Evolutionary conservation across 2,329 filamentous ascomycete species (phyloP).

Genomic region (Periconia sp.): DNA sequence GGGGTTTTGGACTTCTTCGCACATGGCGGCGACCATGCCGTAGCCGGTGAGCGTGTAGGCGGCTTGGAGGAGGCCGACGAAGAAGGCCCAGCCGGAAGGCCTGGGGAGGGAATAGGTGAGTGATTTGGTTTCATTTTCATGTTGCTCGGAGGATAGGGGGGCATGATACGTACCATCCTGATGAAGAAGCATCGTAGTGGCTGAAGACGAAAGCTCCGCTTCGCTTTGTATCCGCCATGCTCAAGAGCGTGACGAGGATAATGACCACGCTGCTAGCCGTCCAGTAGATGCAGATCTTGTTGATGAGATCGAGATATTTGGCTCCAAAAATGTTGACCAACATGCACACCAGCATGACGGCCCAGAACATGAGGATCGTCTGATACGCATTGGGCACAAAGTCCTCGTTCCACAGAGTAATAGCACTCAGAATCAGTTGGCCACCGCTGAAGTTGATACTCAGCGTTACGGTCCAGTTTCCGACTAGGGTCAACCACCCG

Average conservation of each 20-base stretch:
- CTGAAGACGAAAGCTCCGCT: constrained; percentile 66
- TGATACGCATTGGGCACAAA: constrained; percentile 70
- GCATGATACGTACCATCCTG: constrained; percentile 57
- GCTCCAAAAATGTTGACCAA: constrained; percentile 66
- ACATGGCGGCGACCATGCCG: constrained; percentile 72
- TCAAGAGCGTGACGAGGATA: constrained; percentile 66
- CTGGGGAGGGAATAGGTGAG: constrained; percentile 26
- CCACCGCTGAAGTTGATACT: constrained; percentile 73
- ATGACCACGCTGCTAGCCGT: constrained; percentile 67
- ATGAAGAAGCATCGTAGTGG: constrained; percentile 66
- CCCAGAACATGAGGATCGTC: constrained; percentile 72
- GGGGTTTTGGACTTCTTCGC: constrained; percentile 70
- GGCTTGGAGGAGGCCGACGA: constrained; percentile 69
- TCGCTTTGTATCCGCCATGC: constrained; percentile 60
- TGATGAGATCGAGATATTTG: constrained; percentile 66
- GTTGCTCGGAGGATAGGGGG: neutral
- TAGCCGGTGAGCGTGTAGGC: constrained; percentile 65
- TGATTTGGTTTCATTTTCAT: neutral
- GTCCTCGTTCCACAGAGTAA: constrained; percentile 69
- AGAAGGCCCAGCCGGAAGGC: constrained; percentile 71
- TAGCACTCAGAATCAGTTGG: constrained; percentile 67
- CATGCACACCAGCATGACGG: constrained; percentile 67
- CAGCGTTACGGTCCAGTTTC: constrained; percentile 69
- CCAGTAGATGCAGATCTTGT: constrained; percentile 75
- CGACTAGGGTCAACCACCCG: constrained; percentile 71